These are phyloP conservation scores for Globisporangium megalacanthum DNA, from an alignment of 352 stramenopile species.

Conservation along the genomic window DNA sequence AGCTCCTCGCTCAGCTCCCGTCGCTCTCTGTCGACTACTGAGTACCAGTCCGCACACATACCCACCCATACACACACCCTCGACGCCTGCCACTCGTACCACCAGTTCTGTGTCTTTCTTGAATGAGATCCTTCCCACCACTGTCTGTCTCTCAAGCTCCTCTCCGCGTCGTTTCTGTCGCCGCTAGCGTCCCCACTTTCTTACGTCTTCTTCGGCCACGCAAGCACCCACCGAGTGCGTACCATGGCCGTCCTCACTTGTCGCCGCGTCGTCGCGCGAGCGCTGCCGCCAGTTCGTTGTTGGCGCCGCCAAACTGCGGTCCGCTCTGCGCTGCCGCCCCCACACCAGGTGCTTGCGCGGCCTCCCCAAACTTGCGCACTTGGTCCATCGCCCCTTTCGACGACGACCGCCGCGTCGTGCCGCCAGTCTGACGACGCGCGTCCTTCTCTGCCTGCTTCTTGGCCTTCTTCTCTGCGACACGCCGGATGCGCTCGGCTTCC, in stretches of 20 bases:
- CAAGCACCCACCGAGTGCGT: too few species aligned
- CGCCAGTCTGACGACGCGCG: constrained; percentile 35
- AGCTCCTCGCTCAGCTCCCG: constrained; percentile 37
- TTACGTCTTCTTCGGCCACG: too few species aligned
- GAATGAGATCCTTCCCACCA: too few species aligned
- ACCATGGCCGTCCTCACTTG: constrained; percentile 4
- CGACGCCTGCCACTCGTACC: too few species aligned
- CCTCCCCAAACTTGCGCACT: constrained; percentile 77
- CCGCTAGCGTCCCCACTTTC: too few species aligned
- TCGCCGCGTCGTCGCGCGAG: constrained; percentile 61
- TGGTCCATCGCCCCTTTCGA: constrained; percentile 51
- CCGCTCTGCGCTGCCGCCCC: constrained; percentile 27
- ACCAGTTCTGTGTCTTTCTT: too few species aligned
- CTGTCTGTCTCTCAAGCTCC: too few species aligned
- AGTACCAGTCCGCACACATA: background rate
- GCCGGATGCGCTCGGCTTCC: constrained; percentile 67
- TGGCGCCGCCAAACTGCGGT: constrained; percentile 45
- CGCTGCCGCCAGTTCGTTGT: constrained; percentile 78
- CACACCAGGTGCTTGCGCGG: constrained; percentile 17
- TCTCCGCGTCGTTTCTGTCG: too few species aligned
- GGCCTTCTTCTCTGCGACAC: constrained; percentile 83
- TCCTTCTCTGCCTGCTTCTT: constrained; percentile 82
- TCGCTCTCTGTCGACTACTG: constrained; percentile 46
- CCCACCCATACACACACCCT: too few species aligned
- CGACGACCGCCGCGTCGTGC: constrained; percentile 20